These are phyloP conservation scores for Fusarium sororula DNA, from an alignment of 2,329 filamentous ascomycete species.

Conservation along the genomic window DNA sequence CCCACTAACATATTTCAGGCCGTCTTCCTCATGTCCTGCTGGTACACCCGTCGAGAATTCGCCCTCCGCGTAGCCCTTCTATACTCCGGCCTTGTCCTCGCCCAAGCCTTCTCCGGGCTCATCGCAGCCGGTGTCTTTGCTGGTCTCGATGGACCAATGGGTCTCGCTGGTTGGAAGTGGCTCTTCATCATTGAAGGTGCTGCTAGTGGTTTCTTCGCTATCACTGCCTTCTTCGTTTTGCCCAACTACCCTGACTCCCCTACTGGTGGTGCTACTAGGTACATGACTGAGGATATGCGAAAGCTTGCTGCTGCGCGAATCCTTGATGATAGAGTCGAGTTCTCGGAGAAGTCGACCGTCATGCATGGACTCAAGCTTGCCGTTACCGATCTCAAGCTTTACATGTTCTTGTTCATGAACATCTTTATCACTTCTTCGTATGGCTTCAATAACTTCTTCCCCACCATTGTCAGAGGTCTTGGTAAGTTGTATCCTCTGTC, in stretches of 20 bases:
- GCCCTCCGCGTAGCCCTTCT: conserved; percentile 66
- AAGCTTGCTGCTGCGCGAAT: conserved; percentile 28
- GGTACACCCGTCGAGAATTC: conserved; percentile 73
- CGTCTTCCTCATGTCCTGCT: conserved; percentile 54
- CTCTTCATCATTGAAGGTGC: conserved; percentile 73
- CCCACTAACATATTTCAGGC: not conserved
- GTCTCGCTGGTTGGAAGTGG: conserved; percentile 70
- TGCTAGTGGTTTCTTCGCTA: conserved; percentile 35
- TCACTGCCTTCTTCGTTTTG: conserved; percentile 35
- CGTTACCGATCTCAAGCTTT: conserved; percentile 31
- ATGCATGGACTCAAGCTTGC: conserved; percentile 31
- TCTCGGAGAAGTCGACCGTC: conserved; percentile 24
- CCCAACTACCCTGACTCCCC: conserved; percentile 33
- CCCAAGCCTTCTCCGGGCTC: conserved; percentile 71
- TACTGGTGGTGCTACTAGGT: conserved; percentile 10
- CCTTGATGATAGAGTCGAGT: conserved; percentile 24
- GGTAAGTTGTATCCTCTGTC: conserved; percentile 39
- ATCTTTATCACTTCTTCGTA: conserved; percentile 40
- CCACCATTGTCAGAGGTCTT: conserved; percentile 65
- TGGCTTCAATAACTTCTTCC: conserved; percentile 50
- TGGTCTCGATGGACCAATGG: conserved; percentile 50
- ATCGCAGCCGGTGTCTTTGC: conserved; percentile 67
- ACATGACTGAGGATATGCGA: conserved; percentile 31
- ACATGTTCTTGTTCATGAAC: conserved; percentile 35
- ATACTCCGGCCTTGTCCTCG: conserved; percentile 68